Evolutionary conservation across 2,329 filamentous ascomycete genomes (phyloP).

Genomic region (Fusarium metavorans): DNA sequence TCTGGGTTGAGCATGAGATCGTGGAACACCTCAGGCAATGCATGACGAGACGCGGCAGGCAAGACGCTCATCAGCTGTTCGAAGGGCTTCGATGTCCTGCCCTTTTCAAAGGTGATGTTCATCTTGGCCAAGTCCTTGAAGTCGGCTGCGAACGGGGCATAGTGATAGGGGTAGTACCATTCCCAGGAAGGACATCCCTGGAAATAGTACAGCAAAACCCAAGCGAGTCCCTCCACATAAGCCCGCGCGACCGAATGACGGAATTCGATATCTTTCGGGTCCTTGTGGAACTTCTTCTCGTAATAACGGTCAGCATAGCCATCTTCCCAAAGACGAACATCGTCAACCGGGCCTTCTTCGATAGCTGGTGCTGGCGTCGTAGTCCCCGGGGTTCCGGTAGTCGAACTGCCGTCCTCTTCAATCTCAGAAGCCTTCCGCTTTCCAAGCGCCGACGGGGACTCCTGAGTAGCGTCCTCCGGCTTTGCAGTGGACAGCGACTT

Average conservation of each 20-base stretch:
- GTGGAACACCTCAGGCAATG: constrained; percentile 89
- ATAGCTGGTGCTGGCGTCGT: constrained; percentile 57
- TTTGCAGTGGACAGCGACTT: constrained; percentile 37
- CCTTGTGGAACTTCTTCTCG: constrained; percentile 92
- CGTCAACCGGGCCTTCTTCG: constrained; percentile 79
- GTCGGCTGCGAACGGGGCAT: constrained; percentile 96
- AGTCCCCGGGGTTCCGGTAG: constrained; percentile 66
- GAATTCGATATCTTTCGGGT: constrained; percentile 84
- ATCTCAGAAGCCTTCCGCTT: constrained; percentile 84
- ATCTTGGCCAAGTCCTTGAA: constrained; percentile 87
- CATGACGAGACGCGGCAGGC: constrained; percentile 91
- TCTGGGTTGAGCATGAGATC: constrained; percentile 88
- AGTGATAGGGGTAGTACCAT: constrained; percentile 99
- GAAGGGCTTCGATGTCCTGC: constrained; percentile 88
- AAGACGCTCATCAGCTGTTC: constrained; percentile 99
- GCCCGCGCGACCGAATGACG: constrained; percentile 87
- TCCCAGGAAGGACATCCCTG: constrained; percentile 99
- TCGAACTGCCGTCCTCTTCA: constrained; percentile 73
- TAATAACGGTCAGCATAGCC: constrained; percentile 97
- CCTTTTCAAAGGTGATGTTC: constrained; percentile 84
- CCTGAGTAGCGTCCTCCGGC: constrained; percentile 46
- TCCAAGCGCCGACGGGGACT: constrained; percentile 65
- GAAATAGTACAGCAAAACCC: constrained; percentile 97
- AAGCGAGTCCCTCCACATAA: constrained; percentile 95
- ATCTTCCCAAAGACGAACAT: constrained; percentile 91